Evolutionary conservation across 768 basidiomycete species (phyloP).

Genomic region (Psilocybe sp.): DNA sequence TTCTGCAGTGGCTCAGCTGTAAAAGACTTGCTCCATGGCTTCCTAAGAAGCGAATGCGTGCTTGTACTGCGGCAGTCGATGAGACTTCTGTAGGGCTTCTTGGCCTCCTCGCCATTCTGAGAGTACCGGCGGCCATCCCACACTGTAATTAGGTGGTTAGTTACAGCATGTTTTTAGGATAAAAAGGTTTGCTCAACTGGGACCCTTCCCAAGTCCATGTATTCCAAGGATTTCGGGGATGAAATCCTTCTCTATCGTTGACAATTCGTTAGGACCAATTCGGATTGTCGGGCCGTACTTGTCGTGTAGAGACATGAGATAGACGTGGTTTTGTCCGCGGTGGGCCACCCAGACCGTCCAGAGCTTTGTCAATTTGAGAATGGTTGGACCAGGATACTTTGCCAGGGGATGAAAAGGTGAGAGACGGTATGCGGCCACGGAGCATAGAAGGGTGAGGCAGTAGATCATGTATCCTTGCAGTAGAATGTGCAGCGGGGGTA

Average conservation of each 20-base stretch:
- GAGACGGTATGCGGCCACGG: constrained; percentile 35
- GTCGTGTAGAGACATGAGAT: constrained; percentile 42
- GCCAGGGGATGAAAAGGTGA: constrained; percentile 48
- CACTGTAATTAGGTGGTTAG: constrained; percentile 13
- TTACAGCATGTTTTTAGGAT: too few species aligned
- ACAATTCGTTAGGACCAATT: constrained; percentile 48
- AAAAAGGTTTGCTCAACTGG: constrained; percentile 15
- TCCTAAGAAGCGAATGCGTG: constrained; percentile 32
- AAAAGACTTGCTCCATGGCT: constrained; percentile 39
- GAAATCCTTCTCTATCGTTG: constrained; percentile 29
- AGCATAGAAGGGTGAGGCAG: constrained; percentile 7
- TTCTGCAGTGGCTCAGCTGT: constrained; percentile 27
- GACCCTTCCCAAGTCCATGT: constrained; percentile 39
- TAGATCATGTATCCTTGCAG: too few species aligned
- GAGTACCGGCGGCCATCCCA: constrained; percentile 27
- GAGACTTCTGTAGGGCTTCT: constrained; percentile 12
- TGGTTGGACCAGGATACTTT: constrained; percentile 43
- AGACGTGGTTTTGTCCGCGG: constrained; percentile 39
- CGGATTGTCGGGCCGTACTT: constrained; percentile 54
- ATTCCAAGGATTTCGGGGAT: constrained; percentile 32
- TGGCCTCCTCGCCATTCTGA: constrained; percentile 1
- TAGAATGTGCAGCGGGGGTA: too few species aligned
- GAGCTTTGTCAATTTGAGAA: constrained; percentile 37
- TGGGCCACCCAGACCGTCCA: constrained; percentile 28
- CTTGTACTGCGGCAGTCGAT: constrained; percentile 28